These are phyloP conservation scores for Amesomyces nigricolor DNA, from an alignment of 2,329 filamentous ascomycete species.

Conservation along the genomic window DNA sequence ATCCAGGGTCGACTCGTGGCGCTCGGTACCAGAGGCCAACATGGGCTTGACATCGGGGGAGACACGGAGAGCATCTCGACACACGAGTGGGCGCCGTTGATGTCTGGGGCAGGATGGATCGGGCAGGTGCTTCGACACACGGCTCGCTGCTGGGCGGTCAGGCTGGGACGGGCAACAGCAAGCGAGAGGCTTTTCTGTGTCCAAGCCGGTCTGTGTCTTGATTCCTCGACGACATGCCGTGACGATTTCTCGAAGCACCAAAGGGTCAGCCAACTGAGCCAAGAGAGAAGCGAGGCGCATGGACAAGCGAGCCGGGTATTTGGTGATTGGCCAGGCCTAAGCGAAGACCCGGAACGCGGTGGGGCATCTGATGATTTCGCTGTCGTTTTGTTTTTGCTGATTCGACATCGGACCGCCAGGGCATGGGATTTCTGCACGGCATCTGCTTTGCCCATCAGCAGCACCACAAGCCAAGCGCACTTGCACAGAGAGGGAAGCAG, in stretches of 20 bases:
- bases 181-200: conserved; percentile 1
- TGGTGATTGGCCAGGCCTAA: conserved; percentile 34
- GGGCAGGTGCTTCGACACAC: conserved; percentile 8
- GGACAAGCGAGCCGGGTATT: conserved; percentile 31
- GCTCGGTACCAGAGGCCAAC: not conserved
- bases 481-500: not conserved
- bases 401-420: not conserved
- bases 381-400: not conserved
- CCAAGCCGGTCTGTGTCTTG: not conserved
- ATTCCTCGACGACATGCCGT: not conserved
- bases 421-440: not conserved
- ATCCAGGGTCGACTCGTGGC: conserved; percentile 2
- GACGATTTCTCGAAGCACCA: conserved; percentile 1
- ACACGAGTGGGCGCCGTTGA: not conserved
- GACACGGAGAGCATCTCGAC: not conserved
- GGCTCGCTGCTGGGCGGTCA: conserved; percentile 3
- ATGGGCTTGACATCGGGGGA: not conserved
- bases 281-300: conserved; percentile 7
- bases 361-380: not conserved
- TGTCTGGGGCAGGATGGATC: not conserved
- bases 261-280: not conserved
- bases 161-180: conserved; percentile 11
- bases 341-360: conserved; percentile 26
- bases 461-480: not conserved
- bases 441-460: not conserved